A percentile compares a stretch with the other conserved stretches of the same genome.
Conservation (phyloP, 108 stramenopile species). For the Skeletonema costatum region DNA sequence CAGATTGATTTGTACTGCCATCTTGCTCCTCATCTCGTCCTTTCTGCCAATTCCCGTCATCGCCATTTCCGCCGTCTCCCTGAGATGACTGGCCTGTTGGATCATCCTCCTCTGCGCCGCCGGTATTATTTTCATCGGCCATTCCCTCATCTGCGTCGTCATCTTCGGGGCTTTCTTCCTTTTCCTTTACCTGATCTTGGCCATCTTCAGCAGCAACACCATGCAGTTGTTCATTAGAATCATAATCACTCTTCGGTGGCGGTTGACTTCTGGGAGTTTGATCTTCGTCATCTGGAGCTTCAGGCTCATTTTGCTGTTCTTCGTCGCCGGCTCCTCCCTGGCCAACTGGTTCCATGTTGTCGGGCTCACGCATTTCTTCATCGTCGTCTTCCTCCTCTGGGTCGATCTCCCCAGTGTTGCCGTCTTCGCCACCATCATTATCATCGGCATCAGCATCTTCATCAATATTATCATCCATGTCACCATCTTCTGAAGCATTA, state of each 20-base stretch:
- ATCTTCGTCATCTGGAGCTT: slow-evolving; percentile 20
- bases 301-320: slow-evolving; percentile 9
- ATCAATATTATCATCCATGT: slow-evolving; percentile 45
- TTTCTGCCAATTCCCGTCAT: slow-evolving; percentile 57
- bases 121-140: slow-evolving; percentile 40
- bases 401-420: slow-evolving; percentile 1
- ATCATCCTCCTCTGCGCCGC: slow-evolving; percentile 44
- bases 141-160: slow-evolving; percentile 36
- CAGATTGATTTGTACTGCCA: not conserved
- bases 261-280: slow-evolving; percentile 1
- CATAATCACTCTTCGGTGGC: slow-evolving; percentile 33
- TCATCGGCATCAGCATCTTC: slow-evolving; percentile 40
- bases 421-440: slow-evolving; percentile 15
- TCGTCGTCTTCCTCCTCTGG: slow-evolving; percentile 50
- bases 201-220: slow-evolving; percentile 64
- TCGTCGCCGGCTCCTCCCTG: slow-evolving; percentile 31
- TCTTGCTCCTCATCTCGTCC: slow-evolving; percentile 35
- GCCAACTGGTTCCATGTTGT: slow-evolving; percentile 42
- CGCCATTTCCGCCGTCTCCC: slow-evolving; percentile 46
- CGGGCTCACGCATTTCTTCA: slow-evolving; percentile 39
- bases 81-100: slow-evolving; percentile 27
- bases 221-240: slow-evolving; percentile 49
- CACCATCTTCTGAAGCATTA: slow-evolving; percentile 37
- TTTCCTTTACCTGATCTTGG: slow-evolving; percentile 48
- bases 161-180: slow-evolving; percentile 38